Conservation (phyloP, 2,329 filamentous ascomycete species). For the Ophiostoma sp. region DNA sequence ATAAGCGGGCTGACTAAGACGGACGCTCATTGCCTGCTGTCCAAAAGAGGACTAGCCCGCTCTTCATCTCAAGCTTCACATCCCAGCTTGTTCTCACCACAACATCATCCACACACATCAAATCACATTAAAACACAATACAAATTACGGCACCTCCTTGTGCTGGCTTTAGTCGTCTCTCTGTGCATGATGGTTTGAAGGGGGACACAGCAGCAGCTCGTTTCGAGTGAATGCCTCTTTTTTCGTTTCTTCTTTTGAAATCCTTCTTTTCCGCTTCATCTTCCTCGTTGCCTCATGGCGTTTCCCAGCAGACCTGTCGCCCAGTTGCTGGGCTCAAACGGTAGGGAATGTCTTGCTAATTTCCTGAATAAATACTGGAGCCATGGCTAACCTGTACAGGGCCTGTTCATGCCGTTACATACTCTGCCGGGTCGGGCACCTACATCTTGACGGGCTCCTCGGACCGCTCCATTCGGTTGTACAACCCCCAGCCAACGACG, state of each 20-base stretch:
- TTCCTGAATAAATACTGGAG: neutral
- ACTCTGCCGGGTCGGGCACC: slow-evolving; percentile 65
- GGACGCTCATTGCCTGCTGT: neutral
- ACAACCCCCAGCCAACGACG: slow-evolving; percentile 61
- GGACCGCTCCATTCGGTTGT: slow-evolving; percentile 79
- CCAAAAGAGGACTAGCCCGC: neutral
- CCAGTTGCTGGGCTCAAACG: slow-evolving; percentile 54
- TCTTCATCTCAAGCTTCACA: neutral
- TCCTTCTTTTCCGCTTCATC: neutral
- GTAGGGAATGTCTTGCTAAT: slow-evolving; percentile 35
- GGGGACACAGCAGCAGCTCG: neutral
- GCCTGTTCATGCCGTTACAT: slow-evolving; percentile 65
- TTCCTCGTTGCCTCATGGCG: slow-evolving; percentile 34
- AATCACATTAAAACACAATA: no score
- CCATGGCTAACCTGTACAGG: slow-evolving; percentile 40
- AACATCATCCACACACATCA: neutral
- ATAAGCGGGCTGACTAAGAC: neutral
- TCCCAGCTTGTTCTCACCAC: neutral
- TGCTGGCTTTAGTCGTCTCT: no score
- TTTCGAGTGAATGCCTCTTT: neutral
- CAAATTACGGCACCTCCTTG: no score
- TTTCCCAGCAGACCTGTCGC: slow-evolving; percentile 48
- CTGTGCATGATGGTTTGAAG: neutral
- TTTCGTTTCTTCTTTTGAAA: neutral
- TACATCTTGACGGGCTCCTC: slow-evolving; percentile 81